These are phyloP conservation scores for Magnaporthiopsis poae DNA, from an alignment of 2,329 filamentous ascomycete genomes.

Conservation along the genomic window DNA sequence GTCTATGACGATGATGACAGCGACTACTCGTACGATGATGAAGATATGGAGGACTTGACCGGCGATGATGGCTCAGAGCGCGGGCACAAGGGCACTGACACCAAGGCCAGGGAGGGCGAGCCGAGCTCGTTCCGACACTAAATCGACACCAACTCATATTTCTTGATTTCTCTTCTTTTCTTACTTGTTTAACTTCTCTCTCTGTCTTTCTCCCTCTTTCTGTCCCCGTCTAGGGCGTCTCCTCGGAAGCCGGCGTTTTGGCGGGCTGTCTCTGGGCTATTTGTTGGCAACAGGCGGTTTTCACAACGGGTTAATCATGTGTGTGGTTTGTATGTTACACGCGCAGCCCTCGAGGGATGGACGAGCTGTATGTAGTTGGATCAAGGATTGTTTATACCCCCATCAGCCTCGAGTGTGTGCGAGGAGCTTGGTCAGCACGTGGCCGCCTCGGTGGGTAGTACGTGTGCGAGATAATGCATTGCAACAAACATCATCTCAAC, in stretches of 20 bases:
- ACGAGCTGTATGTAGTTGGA: background rate
- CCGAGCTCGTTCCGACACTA: background rate
- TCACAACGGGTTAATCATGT: background rate
- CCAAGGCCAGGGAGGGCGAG: background rate
- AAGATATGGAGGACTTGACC: conserved; percentile 18
- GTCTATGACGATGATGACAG: conserved; percentile 19
- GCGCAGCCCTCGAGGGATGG: background rate
- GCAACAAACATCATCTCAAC: background rate
- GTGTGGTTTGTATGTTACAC: background rate
- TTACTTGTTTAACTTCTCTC: background rate
- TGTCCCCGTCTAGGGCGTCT: background rate
- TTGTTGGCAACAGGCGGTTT: background rate
- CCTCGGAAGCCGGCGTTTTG: background rate
- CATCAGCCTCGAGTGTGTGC: background rate
- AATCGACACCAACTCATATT: background rate
- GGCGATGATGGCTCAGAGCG: conserved; percentile 14
- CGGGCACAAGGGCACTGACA: conserved; percentile 12
- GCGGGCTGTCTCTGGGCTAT: background rate
- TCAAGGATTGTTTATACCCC: background rate
- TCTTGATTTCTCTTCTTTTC: background rate
- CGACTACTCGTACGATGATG: conserved; percentile 19
- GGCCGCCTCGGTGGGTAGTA: background rate
- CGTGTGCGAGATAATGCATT: background rate
- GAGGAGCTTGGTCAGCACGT: background rate
- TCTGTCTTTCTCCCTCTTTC: background rate